These are phyloP conservation scores for Ogataea chonburiensis DNA, from an alignment of 805 yeast genomes.

Conservation along the genomic window DNA sequence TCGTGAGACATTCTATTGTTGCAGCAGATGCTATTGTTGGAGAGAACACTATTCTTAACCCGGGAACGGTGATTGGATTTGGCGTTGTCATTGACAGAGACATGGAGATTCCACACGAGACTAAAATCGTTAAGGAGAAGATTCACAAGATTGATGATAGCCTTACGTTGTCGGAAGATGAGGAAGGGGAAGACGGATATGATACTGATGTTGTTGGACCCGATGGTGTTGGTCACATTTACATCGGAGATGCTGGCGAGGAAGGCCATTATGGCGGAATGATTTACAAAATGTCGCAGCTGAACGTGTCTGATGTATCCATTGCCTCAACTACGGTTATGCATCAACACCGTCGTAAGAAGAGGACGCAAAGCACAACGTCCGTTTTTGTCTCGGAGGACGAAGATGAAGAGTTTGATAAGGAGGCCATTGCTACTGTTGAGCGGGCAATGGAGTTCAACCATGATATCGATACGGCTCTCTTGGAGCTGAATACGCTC, in stretches of 20 bases:
- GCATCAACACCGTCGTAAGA: constrained; percentile 37
- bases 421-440: constrained; percentile 92
- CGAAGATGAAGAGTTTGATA: constrained; percentile 66
- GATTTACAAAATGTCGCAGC: constrained; percentile 41
- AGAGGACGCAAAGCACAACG: constrained; percentile 37
- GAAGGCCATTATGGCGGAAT: constrained; percentile 37
- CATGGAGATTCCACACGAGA: constrained; percentile 46
- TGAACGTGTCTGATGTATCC: constrained; percentile 53
- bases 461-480: constrained; percentile 91
- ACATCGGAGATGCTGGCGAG: constrained; percentile 47
- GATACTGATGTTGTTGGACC: constrained; percentile 39
- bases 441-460: constrained; percentile 88
- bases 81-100: constrained; percentile 63
- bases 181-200: constrained; percentile 30
- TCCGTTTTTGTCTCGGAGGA: constrained; percentile 40
- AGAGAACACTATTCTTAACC: constrained; percentile 47
- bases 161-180: constrained; percentile 30
- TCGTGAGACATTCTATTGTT: constrained; percentile 62
- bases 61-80: constrained; percentile 81
- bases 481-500: constrained; percentile 87
- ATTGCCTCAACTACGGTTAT: constrained; percentile 46
- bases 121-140: constrained; percentile 52
- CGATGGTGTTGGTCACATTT: constrained; percentile 50
- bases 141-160: constrained; percentile 34
- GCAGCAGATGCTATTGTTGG: constrained; percentile 65